A percentile compares a stretch with the other conserved stretches of the same genome.
Conservation (phyloP, 1,139 yeast genomes). For the Candida sojae region DNA sequence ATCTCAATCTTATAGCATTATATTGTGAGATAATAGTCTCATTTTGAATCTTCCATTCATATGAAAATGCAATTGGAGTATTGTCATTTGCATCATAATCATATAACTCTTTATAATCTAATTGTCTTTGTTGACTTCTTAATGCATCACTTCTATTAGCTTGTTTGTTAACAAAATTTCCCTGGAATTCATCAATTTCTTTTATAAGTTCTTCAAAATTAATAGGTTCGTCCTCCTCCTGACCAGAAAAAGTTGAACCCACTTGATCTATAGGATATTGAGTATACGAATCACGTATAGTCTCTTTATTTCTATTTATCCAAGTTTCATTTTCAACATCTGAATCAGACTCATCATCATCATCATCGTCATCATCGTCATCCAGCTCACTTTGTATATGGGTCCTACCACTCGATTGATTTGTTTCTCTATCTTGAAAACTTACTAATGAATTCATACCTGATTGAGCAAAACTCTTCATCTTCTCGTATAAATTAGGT, state of each 20-base stretch:
- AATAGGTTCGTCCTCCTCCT: neutral
- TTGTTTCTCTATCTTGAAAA: neutral
- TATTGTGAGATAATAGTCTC: constrained; percentile 41
- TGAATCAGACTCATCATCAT: constrained; percentile 25
- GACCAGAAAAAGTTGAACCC: neutral
- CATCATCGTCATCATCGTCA: constrained; percentile 20
- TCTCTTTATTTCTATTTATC: neutral
- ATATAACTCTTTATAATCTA: constrained; percentile 37
- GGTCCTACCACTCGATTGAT: neutral
- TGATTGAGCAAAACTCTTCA: constrained; percentile 19
- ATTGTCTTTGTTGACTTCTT: constrained; percentile 38
- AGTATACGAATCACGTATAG: constrained; percentile 7
- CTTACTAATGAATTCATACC: constrained; percentile 23
- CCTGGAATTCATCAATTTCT: constrained; percentile 37
- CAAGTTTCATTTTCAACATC: constrained; percentile 9
- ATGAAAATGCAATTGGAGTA: constrained; percentile 10
- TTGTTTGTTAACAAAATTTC: constrained; percentile 27
- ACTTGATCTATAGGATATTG: constrained; percentile 14
- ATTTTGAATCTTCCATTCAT: constrained; percentile 36
- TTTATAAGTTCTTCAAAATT: constrained; percentile 25
- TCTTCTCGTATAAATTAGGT: constrained; percentile 13
- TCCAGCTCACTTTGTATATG: constrained; percentile 32
- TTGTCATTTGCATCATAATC: constrained; percentile 16
- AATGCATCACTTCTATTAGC: constrained; percentile 15
- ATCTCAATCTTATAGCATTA: constrained; percentile 39